Conservation (phyloP, 2,329 filamentous ascomycete genomes). For the Coniochaeta pulveracea region DNA sequence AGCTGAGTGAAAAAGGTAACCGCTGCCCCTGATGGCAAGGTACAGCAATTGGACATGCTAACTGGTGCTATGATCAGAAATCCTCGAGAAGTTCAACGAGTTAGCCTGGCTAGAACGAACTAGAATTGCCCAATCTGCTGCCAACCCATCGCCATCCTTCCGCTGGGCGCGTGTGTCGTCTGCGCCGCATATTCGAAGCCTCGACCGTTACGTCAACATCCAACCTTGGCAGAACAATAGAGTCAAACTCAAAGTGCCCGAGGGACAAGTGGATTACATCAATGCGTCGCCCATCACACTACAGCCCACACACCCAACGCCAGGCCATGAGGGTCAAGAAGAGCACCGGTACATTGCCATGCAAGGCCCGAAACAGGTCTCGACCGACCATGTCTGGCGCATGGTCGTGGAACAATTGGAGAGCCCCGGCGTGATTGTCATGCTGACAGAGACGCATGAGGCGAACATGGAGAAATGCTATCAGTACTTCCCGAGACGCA, state of each 20-base stretch:
- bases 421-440: slow-evolving; percentile 74
- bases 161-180: slow-evolving; percentile 39
- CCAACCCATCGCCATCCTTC: slow-evolving; percentile 24
- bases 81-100: slow-evolving; percentile 39
- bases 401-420: slow-evolving; percentile 77
- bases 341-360: slow-evolving; percentile 73
- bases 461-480: slow-evolving; percentile 71
- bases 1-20: slow-evolving; percentile 34
- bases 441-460: slow-evolving; percentile 87
- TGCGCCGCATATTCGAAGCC: slow-evolving; percentile 41
- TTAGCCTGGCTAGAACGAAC: slow-evolving; percentile 41
- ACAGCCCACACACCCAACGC: slow-evolving; percentile 25
- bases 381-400: slow-evolving; percentile 79
- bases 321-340: slow-evolving; percentile 14
- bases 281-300: slow-evolving; percentile 67
- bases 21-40: not conserved
- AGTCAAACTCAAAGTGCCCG: slow-evolving; percentile 66
- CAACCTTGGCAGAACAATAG: slow-evolving; percentile 83
- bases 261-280: slow-evolving; percentile 65
- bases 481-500: slow-evolving; percentile 66
- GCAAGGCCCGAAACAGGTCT: slow-evolving; percentile 73
- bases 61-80: slow-evolving; percentile 23
- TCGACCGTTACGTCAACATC: slow-evolving; percentile 85
- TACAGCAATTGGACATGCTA: not conserved
- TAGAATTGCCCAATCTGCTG: slow-evolving; percentile 27